A percentile compares a stretch with the other conserved stretches of the same genome.
These are phyloP conservation scores for Acorus calamus DNA, from an alignment of 106 monocot genomes.

Conservation along the genomic window DNA sequence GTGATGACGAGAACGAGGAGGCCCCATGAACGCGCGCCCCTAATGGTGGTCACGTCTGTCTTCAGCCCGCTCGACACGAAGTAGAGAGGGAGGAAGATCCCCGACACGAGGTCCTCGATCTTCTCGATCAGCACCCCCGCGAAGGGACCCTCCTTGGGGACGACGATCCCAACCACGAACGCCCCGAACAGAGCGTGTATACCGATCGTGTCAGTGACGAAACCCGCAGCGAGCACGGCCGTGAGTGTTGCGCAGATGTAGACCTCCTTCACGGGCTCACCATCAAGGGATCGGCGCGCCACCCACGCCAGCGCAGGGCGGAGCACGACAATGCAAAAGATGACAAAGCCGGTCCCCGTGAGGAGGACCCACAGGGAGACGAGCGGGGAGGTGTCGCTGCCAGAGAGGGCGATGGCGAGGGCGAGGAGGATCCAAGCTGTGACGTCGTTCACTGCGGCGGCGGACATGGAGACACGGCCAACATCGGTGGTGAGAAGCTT, in stretches of 20 bases:
- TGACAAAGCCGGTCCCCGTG: background rate
- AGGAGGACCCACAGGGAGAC: constrained; percentile 16
- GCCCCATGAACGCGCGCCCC: constrained; percentile 15
- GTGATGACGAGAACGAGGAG: constrained; percentile 16
- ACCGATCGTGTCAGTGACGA: too few species aligned
- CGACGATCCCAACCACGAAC: background rate
- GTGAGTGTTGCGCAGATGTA: constrained; percentile 11
- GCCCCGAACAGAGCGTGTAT: too few species aligned
- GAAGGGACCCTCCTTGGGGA: constrained; percentile 18
- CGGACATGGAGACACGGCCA: constrained; percentile 22
- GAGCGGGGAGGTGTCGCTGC: constrained; percentile 9
- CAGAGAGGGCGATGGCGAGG: constrained; percentile 16
- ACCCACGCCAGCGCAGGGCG: too few species aligned
- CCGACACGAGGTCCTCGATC: constrained; percentile 29
- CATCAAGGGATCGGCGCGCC: too few species aligned
- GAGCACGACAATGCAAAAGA: too few species aligned
- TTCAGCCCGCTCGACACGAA: constrained; percentile 30
- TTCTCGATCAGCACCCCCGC: constrained; percentile 26
- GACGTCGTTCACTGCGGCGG: constrained; percentile 27
- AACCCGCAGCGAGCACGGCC: too few species aligned
- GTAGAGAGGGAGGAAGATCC: constrained; percentile 27
- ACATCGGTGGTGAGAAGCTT: constrained; percentile 29
- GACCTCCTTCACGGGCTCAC: background rate
- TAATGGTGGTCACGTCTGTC: constrained; percentile 19
- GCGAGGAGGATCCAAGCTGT: constrained; percentile 20